A percentile compares a stretch with the other conserved stretches of the same genome.
Evolutionary conservation across 371 early-diverging fungal species (phyloP).

Genomic region (Thermomucor indicae-seudaticae): DNA sequence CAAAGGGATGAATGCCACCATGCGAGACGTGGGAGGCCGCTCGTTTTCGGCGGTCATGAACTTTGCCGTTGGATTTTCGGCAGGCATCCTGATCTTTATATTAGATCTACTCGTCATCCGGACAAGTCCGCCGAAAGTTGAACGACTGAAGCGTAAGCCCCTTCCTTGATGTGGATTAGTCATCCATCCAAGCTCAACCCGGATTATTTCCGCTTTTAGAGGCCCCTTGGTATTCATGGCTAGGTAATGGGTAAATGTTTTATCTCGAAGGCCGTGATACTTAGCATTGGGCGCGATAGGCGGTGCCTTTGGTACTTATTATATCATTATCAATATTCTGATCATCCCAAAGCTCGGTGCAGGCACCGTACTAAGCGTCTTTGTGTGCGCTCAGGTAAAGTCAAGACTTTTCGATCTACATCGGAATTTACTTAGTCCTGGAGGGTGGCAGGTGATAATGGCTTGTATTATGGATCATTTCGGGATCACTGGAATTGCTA

Average conservation of each 20-base stretch:
- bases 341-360: constrained; percentile 46
- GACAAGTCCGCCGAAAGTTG: constrained; percentile 15
- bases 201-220: constrained; percentile 8
- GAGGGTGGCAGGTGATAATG: constrained; percentile 32
- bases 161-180: not conserved
- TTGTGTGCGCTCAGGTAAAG: constrained; percentile 43
- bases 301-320: constrained; percentile 44
- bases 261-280: not conserved
- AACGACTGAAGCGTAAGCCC: constrained; percentile 15
- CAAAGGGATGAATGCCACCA: constrained; percentile 25
- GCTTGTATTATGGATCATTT: constrained; percentile 51
- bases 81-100: constrained; percentile 22
- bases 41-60: constrained; percentile 21
- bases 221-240: constrained; percentile 32
- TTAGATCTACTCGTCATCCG: constrained; percentile 16
- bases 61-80: constrained; percentile 9
- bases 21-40: constrained; percentile 24
- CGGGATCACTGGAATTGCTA: constrained; percentile 32
- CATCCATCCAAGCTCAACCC: not conserved
- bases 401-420: not conserved
- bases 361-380: constrained; percentile 47
- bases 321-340: constrained; percentile 48
- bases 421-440: not conserved
- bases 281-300: constrained; percentile 8
- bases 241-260: constrained; percentile 8